Percentiles rank a stretch among this genome's conserved stretches.
phyloP scores from a whole-genome alignment of 208 protist genomes.

The Trypanosoma platydactyli region DNA sequence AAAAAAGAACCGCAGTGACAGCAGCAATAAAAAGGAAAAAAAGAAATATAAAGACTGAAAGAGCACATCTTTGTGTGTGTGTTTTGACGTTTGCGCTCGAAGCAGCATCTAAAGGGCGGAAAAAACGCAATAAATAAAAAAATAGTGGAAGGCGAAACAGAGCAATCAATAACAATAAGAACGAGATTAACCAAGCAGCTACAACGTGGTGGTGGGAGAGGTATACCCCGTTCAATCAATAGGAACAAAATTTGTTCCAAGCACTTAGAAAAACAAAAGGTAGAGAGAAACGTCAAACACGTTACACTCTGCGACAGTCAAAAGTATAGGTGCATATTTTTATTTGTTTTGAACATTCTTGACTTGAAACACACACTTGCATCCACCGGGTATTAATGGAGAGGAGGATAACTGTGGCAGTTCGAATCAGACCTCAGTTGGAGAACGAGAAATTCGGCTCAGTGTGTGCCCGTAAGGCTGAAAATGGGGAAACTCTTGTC shows the following conservation, averaged over 20 bases:
- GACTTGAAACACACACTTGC: not conserved
- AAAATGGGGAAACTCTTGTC: conserved; percentile 75
- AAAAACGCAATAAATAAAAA: not conserved
- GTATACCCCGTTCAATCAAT: no score
- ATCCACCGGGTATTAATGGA: conserved; percentile 31
- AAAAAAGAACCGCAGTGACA: no score
- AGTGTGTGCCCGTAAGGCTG: conserved; percentile 62
- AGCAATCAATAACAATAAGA: no score
- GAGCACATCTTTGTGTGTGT: not conserved
- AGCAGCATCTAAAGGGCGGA: not conserved
- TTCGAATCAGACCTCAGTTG: conserved; percentile 80
- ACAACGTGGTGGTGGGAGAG: no score
- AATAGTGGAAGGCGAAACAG: no score
- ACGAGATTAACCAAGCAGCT: no score
- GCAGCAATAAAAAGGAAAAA: not conserved
- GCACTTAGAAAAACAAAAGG: no score
- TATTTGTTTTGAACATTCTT: no score
- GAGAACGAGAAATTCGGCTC: conserved; percentile 70
- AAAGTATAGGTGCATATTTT: no score
- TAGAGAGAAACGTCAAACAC: no score
- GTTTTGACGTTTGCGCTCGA: not conserved
- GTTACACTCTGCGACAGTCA: no score
- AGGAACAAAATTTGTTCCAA: no score
- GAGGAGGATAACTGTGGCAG: conserved; percentile 73
- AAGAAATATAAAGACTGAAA: not conserved